Conservation (phyloP, 495 filamentous ascomycete genomes). For the Neurospora discreta region DNA sequence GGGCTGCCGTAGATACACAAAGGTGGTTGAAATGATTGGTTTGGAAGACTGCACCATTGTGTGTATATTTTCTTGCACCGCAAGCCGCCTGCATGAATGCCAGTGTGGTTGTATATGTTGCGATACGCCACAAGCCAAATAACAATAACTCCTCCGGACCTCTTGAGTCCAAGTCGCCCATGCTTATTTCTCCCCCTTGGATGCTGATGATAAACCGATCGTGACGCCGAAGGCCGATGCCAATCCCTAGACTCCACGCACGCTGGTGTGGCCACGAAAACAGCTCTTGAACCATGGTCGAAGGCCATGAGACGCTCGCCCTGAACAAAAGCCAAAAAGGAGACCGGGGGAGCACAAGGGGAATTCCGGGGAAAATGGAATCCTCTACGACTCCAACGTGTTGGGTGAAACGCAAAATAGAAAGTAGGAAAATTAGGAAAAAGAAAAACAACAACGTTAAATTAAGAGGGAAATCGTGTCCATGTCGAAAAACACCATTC, state of each 20-base stretch:
- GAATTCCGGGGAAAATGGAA: conserved; percentile 4
- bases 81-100: background rate
- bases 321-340: conserved; percentile 2
- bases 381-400: conserved; percentile 11
- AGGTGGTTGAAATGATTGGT: background rate
- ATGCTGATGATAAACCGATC: conserved; percentile 1
- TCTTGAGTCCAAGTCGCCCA: background rate
- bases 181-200: background rate
- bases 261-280: background rate
- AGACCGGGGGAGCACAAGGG: conserved; percentile 11
- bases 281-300: conserved; percentile 8
- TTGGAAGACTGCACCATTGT: background rate
- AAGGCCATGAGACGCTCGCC: conserved; percentile 15
- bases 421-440: background rate
- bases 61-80: background rate
- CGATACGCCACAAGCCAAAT: background rate
- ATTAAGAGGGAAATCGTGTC: conserved; percentile 12
- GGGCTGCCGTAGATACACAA: background rate
- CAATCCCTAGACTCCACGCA: background rate
- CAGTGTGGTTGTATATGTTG: background rate
- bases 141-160: background rate
- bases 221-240: conserved; percentile 1
- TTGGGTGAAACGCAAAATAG: background rate
- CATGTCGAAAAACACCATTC: conserved; percentile 7
- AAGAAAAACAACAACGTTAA: conserved; percentile 4